These are phyloP conservation scores for Noccaea bulbosa DNA, from an alignment of 345 rosid genomes.

Conservation along the genomic window DNA sequence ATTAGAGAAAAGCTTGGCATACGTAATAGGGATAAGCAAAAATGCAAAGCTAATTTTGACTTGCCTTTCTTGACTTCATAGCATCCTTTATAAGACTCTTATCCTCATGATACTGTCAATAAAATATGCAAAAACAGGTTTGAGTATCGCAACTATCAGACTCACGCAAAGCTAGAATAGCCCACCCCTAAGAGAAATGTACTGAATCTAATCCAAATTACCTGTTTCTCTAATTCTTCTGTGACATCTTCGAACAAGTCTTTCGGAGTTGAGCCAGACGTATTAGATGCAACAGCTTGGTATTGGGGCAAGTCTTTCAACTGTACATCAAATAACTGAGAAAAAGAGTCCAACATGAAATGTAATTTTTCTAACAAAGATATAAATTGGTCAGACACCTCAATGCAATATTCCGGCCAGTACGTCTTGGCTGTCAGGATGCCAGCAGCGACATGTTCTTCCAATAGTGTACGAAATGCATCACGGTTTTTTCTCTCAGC, in stretches of 20 bases:
- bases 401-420: constrained; percentile 86
- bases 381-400: constrained; percentile 53
- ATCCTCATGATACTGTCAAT: constrained; percentile 82
- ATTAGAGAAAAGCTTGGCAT: constrained; percentile 30
- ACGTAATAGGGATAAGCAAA: not conserved
- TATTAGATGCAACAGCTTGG: constrained; percentile 86
- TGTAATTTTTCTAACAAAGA: constrained; percentile 5
- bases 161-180: constrained; percentile 19
- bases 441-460: constrained; percentile 76
- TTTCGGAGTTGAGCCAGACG: constrained; percentile 88
- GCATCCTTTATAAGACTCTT: constrained; percentile 75
- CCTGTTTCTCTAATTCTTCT: constrained; percentile 89
- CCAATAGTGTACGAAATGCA: constrained; percentile 75
- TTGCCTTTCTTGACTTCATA: constrained; percentile 79
- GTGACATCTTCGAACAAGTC: constrained; percentile 91
- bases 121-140: constrained; percentile 8
- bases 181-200: constrained; percentile 4
- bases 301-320: constrained; percentile 82
- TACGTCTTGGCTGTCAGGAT: constrained; percentile 80
- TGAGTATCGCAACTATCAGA: constrained; percentile 18
- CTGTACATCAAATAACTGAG: constrained; percentile 47
- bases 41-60: constrained; percentile 14
- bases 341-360: constrained; percentile 11
- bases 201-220: constrained; percentile 31
- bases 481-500: constrained; percentile 95